Base-by-base conservation (phyloP, 176 grass and related monocot genomes). In the Chloris gayana region DNA sequence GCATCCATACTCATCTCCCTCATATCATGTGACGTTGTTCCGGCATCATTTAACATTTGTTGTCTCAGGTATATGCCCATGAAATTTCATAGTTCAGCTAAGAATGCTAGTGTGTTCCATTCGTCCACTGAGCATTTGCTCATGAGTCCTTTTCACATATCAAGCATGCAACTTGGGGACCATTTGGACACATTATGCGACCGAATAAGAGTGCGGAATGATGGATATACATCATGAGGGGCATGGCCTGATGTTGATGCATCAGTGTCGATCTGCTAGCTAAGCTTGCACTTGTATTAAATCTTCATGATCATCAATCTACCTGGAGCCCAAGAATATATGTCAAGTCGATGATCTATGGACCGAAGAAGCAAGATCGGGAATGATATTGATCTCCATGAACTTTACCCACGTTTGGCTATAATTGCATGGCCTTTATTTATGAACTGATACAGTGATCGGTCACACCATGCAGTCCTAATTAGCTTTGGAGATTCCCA, bases 211-310 rank as follows among this genome's bases (percentile, higher is more conserved):
- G 72, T 67, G 72, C 18, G 19, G 76, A 71, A 71, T 85, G 77
- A 84, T 84, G 76, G 54, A 62, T 70, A 70, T 71, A 71, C 77
- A 85, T 81, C 51, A 75, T 80, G 38, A 71, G 46, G n/a, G 29
- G 41, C 41, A 71, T 76, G 65, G 58, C 65, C 30, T 77, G 87
- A 85, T 81, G 72, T 54, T 21, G 82, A 85, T 85, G 65, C 49
- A 67, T 89, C 82, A 4, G 12, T 81, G 82, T 85, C 47, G 77
- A 89, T 81, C 87, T 85, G 77, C 82, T 89, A 85, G 72, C 87
- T 85, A 81, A 81, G 77, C 77, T 57, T 81, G 82, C 82, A 89
- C 82, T 85, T 77, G 37, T 76, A 30, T 76, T 66, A 37, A 54
- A 54, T 72, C 71, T 84, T 71, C 45, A 19, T 77, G 72, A 85